Conservation (phyloP, 805 yeast genomes). For the Candida tammaniensis region DNA sequence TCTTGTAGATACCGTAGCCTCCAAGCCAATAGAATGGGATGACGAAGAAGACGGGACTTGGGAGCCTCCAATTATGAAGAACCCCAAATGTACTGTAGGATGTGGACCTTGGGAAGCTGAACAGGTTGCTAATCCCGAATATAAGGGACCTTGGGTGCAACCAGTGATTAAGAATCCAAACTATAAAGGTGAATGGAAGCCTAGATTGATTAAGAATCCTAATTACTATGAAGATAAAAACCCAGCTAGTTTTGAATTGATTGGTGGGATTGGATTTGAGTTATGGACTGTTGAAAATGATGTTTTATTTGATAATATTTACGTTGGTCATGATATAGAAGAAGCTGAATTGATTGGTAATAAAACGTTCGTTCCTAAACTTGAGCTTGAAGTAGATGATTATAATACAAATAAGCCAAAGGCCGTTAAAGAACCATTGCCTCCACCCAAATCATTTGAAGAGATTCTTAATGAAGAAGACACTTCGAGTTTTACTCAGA, state of each 20-base stretch:
- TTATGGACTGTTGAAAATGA: slow-evolving; percentile 82
- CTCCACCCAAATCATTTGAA: slow-evolving; percentile 43
- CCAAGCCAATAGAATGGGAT: slow-evolving; percentile 78
- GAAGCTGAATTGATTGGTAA: slow-evolving; percentile 88
- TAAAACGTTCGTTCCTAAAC: slow-evolving; percentile 59
- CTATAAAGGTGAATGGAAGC: slow-evolving; percentile 77
- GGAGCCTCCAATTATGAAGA: slow-evolving; percentile 65
- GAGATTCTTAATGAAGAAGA: slow-evolving; percentile 25
- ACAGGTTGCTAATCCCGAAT: slow-evolving; percentile 61
- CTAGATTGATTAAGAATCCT: slow-evolving; percentile 67
- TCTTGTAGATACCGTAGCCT: slow-evolving; percentile 66
- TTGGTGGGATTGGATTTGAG: slow-evolving; percentile 85
- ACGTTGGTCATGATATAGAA: slow-evolving; percentile 75
- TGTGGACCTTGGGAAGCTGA: slow-evolving; percentile 85
- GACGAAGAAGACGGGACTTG: slow-evolving; percentile 89
- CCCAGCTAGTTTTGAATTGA: slow-evolving; percentile 62
- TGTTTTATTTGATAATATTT: slow-evolving; percentile 77
- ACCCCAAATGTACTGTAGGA: slow-evolving; percentile 74
- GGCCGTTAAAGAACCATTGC: slow-evolving; percentile 37
- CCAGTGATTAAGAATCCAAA: slow-evolving; percentile 71
- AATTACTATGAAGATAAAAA: slow-evolving; percentile 54
- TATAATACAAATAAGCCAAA: slow-evolving; percentile 41
- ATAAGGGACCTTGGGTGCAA: slow-evolving; percentile 75
- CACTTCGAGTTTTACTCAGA: slow-evolving; percentile 13
- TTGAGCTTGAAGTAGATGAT: slow-evolving; percentile 46